Evolutionary conservation across 2,329 filamentous ascomycete genomes (phyloP).

Genomic region (Tolypocladium capitatum): DNA sequence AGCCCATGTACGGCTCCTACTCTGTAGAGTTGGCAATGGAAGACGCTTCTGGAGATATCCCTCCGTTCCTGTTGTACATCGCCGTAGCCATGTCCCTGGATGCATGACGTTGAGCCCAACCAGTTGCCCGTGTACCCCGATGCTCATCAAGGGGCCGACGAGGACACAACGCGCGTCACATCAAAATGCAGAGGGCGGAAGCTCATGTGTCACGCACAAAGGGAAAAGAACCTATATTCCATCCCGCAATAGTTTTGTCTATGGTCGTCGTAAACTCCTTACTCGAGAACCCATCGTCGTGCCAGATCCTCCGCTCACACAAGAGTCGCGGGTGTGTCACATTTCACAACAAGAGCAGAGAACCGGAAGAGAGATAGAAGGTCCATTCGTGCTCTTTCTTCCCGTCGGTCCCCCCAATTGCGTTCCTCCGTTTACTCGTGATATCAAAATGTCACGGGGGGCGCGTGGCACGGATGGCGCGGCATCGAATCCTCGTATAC

Average conservation of each 20-base stretch:
- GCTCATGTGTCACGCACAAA: no score
- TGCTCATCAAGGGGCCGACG: background rate
- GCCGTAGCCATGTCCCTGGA: background rate
- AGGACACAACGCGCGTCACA: no score
- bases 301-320: background rate
- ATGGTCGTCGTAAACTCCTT: background rate
- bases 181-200: background rate
- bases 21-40: background rate
- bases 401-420: background rate
- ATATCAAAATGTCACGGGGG: background rate
- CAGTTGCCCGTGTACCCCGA: no score
- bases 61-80: background rate
- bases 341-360: background rate
- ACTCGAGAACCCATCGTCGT: background rate
- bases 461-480: background rate
- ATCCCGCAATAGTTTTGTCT: background rate
- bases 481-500: background rate
- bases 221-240: background rate
- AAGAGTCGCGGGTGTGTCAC: background rate
- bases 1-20: background rate
- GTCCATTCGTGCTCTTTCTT: background rate
- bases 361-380: background rate
- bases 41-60: no score
- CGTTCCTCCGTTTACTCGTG: constrained; percentile 1
- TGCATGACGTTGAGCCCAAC: background rate